Evolutionary conservation across 192 early-diverging fungal genomes (phyloP).

Genomic region (Coemansia sp.): DNA sequence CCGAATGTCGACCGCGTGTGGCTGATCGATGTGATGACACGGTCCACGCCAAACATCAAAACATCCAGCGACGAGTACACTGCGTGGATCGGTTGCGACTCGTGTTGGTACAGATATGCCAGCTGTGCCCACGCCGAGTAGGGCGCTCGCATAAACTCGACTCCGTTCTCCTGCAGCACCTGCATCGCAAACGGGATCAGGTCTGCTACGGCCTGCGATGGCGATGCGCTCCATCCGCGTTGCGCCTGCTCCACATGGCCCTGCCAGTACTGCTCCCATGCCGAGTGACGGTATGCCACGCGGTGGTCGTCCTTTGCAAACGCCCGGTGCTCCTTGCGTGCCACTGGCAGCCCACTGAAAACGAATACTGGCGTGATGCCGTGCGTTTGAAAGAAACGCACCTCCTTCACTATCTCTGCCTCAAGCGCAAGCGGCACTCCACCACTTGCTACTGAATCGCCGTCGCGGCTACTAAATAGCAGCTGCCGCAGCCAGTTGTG

Average conservation of each 20-base stretch:
- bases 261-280: conserved; percentile 69
- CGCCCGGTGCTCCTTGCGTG: conserved; percentile 66
- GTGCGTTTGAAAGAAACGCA: conserved; percentile 55
- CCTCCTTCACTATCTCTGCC: conserved; percentile 64
- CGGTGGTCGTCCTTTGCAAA: conserved; percentile 65
- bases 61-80: conserved; percentile 70
- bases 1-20: conserved; percentile 62
- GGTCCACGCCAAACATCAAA: conserved; percentile 75
- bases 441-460: conserved; percentile 63
- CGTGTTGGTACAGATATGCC: conserved; percentile 69
- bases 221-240: conserved; percentile 56
- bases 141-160: conserved; percentile 77
- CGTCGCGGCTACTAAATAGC: conserved; percentile 57
- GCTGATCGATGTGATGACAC: conserved; percentile 66
- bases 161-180: conserved; percentile 63
- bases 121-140: conserved; percentile 80
- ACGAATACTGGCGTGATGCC: conserved; percentile 76
- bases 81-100: conserved; percentile 67
- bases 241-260: conserved; percentile 60
- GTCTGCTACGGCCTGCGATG: conserved; percentile 61
- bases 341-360: conserved; percentile 68
- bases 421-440: conserved; percentile 62
- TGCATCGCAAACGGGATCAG: conserved; percentile 65
- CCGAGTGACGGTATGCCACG: conserved; percentile 58
- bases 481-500: conserved; percentile 76